Percentiles rank a stretch among this genome's conserved stretches.
phyloP scores from a whole-genome alignment of 352 stramenopile species.

The Hyphochytrium catenoides region DNA sequence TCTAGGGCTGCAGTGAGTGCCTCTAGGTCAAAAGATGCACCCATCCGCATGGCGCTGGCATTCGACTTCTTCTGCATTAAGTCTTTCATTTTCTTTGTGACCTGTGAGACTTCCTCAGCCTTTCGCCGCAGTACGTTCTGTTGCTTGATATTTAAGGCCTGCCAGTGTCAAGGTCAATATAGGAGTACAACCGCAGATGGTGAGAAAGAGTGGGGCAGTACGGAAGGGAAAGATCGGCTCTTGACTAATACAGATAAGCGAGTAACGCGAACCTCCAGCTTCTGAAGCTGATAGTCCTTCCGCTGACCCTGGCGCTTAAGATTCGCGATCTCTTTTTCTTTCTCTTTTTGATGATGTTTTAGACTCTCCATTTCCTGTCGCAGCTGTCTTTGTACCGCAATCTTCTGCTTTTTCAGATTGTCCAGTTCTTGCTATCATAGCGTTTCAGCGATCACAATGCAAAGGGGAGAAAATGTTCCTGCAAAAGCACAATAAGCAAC shows the following conservation, averaged over 20 bases:
- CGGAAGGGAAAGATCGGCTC: too few species aligned
- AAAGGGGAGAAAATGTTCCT: too few species aligned
- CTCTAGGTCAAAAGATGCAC: too few species aligned
- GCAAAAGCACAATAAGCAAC: too few species aligned
- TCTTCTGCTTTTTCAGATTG: slow-evolving; percentile 22
- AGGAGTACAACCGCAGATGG: too few species aligned
- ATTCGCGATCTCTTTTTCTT: slow-evolving; percentile 22
- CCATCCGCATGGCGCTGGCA: slow-evolving; percentile 13
- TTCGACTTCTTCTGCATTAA: slow-evolving; percentile 12
- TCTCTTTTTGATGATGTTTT: slow-evolving; percentile 22
- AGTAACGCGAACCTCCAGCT: slow-evolving; percentile 13
- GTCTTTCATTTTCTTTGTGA: slow-evolving; percentile 20
- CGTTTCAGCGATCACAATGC: too few species aligned
- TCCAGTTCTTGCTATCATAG: slow-evolving; percentile 20
- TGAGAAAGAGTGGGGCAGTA: too few species aligned
- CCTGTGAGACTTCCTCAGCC: slow-evolving; percentile 17
- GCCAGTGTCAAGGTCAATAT: too few species aligned
- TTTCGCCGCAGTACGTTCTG: slow-evolving; percentile 26
- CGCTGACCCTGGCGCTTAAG: slow-evolving; percentile 28
- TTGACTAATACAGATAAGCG: too few species aligned
- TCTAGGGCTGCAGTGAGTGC: too few species aligned
- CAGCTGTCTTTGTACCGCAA: slow-evolving; percentile 15
- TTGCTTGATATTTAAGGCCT: slow-evolving; percentile 22
- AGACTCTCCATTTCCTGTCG: slow-evolving; percentile 14
- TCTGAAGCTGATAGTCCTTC: slow-evolving; percentile 25